Evolutionary conservation across 129 eudicot species (phyloP), one percentile per base, ranked within the genome.

Genomic region (Ambrosia trifida): DNA sequence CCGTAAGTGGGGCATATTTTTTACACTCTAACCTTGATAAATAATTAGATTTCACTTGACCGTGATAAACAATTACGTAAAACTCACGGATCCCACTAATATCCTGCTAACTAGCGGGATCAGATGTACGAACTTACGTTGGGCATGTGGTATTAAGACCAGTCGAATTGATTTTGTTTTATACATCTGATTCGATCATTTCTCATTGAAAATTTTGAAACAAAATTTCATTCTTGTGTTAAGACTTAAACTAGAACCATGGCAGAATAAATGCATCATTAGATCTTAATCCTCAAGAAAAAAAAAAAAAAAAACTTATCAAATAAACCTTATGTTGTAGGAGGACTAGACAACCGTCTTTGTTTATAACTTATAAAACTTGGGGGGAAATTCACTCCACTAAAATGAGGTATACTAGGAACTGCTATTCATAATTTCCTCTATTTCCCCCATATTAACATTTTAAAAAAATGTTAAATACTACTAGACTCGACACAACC

Each of bases 361-460:
- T 44, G 40, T 76, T 38, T 47, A 17, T 63, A 46, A 68, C 45
- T 68, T 59, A 13, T 11, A 33, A 57, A 11, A 68, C 44, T 47
- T 46, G 6, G 36, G 64, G 70, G 70, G 44, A 16, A 11, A 36
- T 33, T 68, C 70, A 44, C 28, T n/a, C 45, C 9, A 64, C 61
- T 66, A 56, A 66, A 47, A 74, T 64, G 65, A 53, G 64, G 78
- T 64, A 64, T 59, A 46, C 67, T 13, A 64, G 14, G 31, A 74
- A 20, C 19, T 18, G n/a, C 63, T 31, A 72, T 68, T 44, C 56
- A 64, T 44, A 74, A 75, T 30, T 66, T 53, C 56, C 54, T 52
- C 38, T n/a, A 14, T 31, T 20, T 14, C 62, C 75, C 80, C 70
- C 69, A 45, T 67, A 76, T 67, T 67, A 62, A 68, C 80, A 68